These are phyloP conservation scores for Diaporthe australafricana DNA, from an alignment of 2,329 filamentous ascomycete genomes.

Conservation along the genomic window DNA sequence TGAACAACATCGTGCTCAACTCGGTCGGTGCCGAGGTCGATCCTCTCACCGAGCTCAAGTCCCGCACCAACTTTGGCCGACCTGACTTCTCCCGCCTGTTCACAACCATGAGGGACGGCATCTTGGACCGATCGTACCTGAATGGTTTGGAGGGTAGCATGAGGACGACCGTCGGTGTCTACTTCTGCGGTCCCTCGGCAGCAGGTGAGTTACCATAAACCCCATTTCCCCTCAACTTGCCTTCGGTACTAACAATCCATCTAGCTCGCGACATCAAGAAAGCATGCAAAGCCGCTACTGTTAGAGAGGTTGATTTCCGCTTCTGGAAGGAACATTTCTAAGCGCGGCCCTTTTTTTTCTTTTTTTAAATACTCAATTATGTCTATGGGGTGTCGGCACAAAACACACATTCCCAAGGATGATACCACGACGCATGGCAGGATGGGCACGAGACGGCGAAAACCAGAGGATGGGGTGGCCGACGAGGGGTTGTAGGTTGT, in stretches of 20 bases:
- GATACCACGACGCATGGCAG: conserved; percentile 25
- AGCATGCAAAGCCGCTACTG: conserved; percentile 79
- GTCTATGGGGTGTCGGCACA: conserved; percentile 3
- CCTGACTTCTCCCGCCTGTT: conserved; percentile 90
- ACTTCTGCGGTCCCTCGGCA: conserved; percentile 92
- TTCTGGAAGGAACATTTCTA: conserved; percentile 99
- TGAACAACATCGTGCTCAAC: conserved; percentile 97
- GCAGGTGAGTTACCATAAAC: conserved; percentile 59
- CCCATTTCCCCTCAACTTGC: background rate
- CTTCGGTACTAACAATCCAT: conserved; percentile 49
- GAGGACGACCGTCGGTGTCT: conserved; percentile 91
- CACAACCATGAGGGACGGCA: conserved; percentile 86
- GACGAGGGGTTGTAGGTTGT: no score
- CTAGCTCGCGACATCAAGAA: conserved; percentile 85
- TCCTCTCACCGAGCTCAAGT: conserved; percentile 90
- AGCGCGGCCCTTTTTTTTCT: conserved; percentile 31
- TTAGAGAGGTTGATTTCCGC: conserved; percentile 86
- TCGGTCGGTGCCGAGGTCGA: conserved; percentile 89
- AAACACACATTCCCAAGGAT: background rate
- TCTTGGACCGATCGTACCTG: conserved; percentile 87
- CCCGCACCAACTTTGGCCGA: conserved; percentile 92
- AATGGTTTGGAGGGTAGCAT: conserved; percentile 81
- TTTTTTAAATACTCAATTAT: background rate
- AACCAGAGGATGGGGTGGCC: background rate
- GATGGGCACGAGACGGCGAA: background rate